Evolutionary conservation across 1,139 yeast genomes (phyloP).

Genomic region (Kazachstania sp.): DNA sequence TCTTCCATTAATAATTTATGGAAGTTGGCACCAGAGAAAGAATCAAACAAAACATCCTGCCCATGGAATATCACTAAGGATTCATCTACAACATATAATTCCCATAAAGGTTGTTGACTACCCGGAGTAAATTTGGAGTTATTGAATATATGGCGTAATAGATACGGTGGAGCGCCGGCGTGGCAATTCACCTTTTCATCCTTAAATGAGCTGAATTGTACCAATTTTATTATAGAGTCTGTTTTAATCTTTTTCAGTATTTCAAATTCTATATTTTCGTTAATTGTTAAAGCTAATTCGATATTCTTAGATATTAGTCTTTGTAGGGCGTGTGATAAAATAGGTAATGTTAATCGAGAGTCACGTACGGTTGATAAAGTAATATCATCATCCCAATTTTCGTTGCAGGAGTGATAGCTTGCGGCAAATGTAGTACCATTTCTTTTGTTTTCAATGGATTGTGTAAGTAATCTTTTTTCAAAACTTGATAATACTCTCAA

Average conservation of each 20-base stretch:
- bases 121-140: conserved; percentile 20
- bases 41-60: conserved; percentile 26
- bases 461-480: conserved; percentile 21
- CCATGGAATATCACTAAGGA: conserved; percentile 25
- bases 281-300: conserved; percentile 23
- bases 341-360: conserved; percentile 12
- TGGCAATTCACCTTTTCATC: conserved; percentile 25
- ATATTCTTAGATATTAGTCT: conserved; percentile 18
- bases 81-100: conserved; percentile 22
- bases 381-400: conserved; percentile 20
- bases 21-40: conserved; percentile 27
- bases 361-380: conserved; percentile 18
- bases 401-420: conserved; percentile 14
- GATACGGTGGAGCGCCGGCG: conserved; percentile 24
- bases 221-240: conserved; percentile 19
- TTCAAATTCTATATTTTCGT: conserved; percentile 18
- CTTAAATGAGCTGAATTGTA: conserved; percentile 19
- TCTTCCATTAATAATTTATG: conserved; percentile 16
- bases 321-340: conserved; percentile 18
- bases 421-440: conserved; percentile 26
- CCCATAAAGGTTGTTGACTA: conserved; percentile 23
- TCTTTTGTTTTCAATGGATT: conserved; percentile 17
- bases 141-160: conserved; percentile 25
- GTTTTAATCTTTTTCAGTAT: conserved; percentile 15
- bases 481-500: conserved; percentile 21